Evolutionary conservation across 2,329 filamentous ascomycete genomes (phyloP), one percentile per base, ranked within the genome.

Genomic region (Chrysoporthe austroafricana): DNA sequence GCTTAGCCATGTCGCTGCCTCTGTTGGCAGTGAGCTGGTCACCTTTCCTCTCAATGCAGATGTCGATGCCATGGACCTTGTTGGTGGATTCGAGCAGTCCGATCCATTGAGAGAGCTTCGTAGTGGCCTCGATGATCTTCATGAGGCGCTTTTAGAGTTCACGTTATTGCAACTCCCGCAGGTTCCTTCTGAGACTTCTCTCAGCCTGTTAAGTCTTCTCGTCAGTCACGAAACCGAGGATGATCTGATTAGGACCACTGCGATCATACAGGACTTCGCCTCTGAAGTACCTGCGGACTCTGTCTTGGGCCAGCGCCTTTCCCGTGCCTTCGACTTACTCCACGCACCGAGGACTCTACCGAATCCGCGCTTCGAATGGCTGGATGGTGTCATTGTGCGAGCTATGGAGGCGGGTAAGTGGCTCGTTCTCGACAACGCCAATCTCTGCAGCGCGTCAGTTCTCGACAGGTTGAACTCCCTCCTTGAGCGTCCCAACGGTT

Each of bases 381-480:
- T 97, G 1, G 95, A 99, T 76, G 96, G 96, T 67, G 88, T 96
- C 60, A 89, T 99, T 56, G 91, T 98, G 60, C 91, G 94, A 73
- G 95, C 96, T 54, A 83, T 98, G 13, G 86, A 96, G 74, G 84
- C 90, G 72, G 96, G 96, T 16, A 87, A 94, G 69, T 99, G 96
- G 96, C 84, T 99, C 21, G 90, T 99, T 13, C 88, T 99, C 32
- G 96, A 99, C 79, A 97, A 99, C 78, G 96, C 96, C 69, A 99
- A 99, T 75, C 86, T 99, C 67, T 99, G 96, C 81, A 97, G 91
- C 74, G 91, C 95, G 34, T 97, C 95, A 7, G 96, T 99, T 1
- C 85, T 99, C 11, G 96, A 99, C 79, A 88, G 96, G 70, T 82
- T 99, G 63, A 99, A 99, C 77, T 98, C 96, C 0, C 82, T 99